Evolutionary conservation across 495 filamentous ascomycete species (phyloP).

Genomic region (Apiosordaria backusii): DNA sequence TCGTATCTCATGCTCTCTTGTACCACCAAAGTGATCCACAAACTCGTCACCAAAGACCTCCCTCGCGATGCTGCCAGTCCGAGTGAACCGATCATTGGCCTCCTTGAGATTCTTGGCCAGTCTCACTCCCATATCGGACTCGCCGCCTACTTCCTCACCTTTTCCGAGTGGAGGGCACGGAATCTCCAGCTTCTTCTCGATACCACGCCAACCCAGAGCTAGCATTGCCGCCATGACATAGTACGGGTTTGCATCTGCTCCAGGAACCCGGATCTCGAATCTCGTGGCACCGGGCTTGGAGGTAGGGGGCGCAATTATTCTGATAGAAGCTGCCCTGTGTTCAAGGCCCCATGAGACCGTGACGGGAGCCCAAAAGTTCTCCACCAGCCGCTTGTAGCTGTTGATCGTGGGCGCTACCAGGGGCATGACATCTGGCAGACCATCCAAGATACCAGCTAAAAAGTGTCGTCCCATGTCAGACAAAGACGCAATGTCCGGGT

Average conservation of each 20-base stretch:
- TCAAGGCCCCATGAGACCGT: constrained; percentile 96
- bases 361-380: constrained; percentile 98
- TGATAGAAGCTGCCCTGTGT: constrained; percentile 86
- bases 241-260: constrained; percentile 86
- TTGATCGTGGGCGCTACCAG: constrained; percentile 91
- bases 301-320: constrained; percentile 84
- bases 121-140: constrained; percentile 61
- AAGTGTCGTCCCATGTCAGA: constrained; percentile 91
- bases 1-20: constrained; percentile 83
- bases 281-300: constrained; percentile 77
- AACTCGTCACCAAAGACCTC: constrained; percentile 93
- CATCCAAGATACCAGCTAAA: constrained; percentile 83
- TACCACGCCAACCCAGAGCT: constrained; percentile 80
- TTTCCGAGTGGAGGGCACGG: constrained; percentile 77
- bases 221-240: constrained; percentile 85
- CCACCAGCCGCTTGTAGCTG: constrained; percentile 93
- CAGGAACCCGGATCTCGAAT: constrained; percentile 87
- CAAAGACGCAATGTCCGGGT: constrained; percentile 70
- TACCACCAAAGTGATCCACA: constrained; percentile 92
- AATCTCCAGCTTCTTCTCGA: constrained; percentile 85
- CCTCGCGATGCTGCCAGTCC: constrained; percentile 74
- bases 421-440: constrained; percentile 93
- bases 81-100: constrained; percentile 70
- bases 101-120: constrained; percentile 80
- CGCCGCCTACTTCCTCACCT: constrained; percentile 71